phyloP scores from a whole-genome alignment of 768 basidiomycete genomes.

The Hygrophorus russula region DNA sequence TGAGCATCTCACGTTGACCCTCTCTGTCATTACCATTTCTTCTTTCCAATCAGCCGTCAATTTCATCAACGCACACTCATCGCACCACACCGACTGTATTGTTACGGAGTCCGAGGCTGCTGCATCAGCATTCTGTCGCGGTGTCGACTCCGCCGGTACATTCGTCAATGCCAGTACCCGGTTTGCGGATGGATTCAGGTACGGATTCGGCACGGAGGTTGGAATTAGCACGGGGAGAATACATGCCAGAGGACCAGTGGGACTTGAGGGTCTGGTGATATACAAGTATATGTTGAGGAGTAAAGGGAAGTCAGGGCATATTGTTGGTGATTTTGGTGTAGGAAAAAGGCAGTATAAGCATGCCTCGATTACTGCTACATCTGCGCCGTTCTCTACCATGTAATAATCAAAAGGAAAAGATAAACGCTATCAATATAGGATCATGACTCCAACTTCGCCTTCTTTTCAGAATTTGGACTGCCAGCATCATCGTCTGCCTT shows the following conservation, averaged over 20 bases:
- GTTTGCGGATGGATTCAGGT: constrained; percentile 94
- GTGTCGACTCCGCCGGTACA: constrained; percentile 86
- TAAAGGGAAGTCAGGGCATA: constrained; percentile 59
- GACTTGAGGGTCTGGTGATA: constrained; percentile 84
- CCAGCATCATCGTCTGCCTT: constrained; percentile 56
- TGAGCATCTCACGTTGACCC: constrained; percentile 78
- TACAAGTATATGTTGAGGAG: constrained; percentile 95
- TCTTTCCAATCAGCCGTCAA: constrained; percentile 66
- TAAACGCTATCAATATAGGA: constrained; percentile 4
- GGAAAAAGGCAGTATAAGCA: constrained; percentile 75
- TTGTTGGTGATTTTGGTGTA: constrained; percentile 77
- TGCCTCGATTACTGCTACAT: constrained; percentile 27
- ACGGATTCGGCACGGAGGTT: constrained; percentile 96
- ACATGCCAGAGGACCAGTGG: constrained; percentile 94
- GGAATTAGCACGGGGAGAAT: constrained; percentile 96
- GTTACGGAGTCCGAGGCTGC: constrained; percentile 68
- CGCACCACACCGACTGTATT: constrained; percentile 92
- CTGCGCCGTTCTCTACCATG: constrained; percentile 35
- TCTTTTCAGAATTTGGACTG: constrained; percentile 45
- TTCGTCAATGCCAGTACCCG: constrained; percentile 94
- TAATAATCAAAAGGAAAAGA: neutral
- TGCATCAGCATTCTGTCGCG: constrained; percentile 67
- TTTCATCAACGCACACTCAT: constrained; percentile 89
- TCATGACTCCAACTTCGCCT: constrained; percentile 42
- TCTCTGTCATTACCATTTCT: constrained; percentile 70